These are phyloP conservation scores for Citrullus mucosospermus DNA, from an alignment of 306 rosid genomes.

Conservation along the genomic window DNA sequence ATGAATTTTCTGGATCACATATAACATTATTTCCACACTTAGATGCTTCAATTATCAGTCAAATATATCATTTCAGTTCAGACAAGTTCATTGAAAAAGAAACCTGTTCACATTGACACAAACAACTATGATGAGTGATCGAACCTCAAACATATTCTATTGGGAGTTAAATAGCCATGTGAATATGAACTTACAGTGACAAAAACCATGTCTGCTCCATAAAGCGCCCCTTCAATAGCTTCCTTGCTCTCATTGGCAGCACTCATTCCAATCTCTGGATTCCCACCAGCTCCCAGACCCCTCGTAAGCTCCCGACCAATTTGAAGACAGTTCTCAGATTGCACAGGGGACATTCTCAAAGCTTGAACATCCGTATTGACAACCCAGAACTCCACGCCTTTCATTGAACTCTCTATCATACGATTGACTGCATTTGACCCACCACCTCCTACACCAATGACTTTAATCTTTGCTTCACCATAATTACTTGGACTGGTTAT, in stretches of 20 bases:
- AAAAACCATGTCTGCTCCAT: conserved; percentile 95
- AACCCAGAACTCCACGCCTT: conserved; percentile 94
- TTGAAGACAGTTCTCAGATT: conserved; percentile 64
- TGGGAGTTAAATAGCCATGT: conserved; percentile 16
- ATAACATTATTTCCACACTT: background rate
- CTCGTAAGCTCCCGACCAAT: conserved; percentile 95
- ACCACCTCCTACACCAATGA: conserved; percentile 94
- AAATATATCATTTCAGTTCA: background rate
- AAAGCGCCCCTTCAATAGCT: conserved; percentile 74
- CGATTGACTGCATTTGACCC: conserved; percentile 97
- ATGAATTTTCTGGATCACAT: background rate
- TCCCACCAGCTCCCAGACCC: conserved; percentile 99
- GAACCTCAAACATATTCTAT: background rate
- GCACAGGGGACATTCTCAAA: conserved; percentile 89
- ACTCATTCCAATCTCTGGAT: conserved; percentile 97
- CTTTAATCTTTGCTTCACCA: conserved; percentile 75
- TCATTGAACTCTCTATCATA: conserved; percentile 96
- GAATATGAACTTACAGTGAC: conserved; percentile 65
- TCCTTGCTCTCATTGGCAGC: conserved; percentile 93
- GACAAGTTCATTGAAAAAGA: background rate
- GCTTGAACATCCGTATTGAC: conserved; percentile 93
- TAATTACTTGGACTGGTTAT: conserved; percentile 30
- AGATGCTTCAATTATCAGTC: background rate
- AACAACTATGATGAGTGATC: background rate
- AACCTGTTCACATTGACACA: background rate